Base-by-base conservation (phyloP, 2,329 filamentous ascomycete genomes). In the Albophoma yamanashiensis region DNA sequence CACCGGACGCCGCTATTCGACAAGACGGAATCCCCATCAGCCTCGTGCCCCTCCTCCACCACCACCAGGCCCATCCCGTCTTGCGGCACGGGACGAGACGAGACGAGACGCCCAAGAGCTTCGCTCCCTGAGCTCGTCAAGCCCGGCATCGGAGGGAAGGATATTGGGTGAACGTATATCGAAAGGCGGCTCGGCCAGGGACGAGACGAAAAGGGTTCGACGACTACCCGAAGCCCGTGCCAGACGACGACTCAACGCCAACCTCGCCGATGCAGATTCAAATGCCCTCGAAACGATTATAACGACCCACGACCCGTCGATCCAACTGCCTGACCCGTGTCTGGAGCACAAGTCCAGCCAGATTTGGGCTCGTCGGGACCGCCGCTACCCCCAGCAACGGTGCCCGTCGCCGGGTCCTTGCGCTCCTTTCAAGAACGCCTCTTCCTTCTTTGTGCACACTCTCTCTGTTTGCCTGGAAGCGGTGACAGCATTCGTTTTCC, bases 271-370 rank as follows among this genome's bases (percentile, higher is more conserved):
- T 34, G 17, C 34, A 34, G n/a, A 42, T 25, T 31, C 57, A 47
- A 67, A 74, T 73, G 71, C 68, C 64, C 64, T 66, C 64, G 66
- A 64, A 65, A 68, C 67, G 64, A 69, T 67, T 66, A 66, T 70
- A 70, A 71, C 69, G 67, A 68, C 61, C 64, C 45, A 64, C 68
- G 64, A 63, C 60, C 61, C 59, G 55, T 64, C 58, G 58, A 61
- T 38, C 43, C 47, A 39, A 22, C 57, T 47, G 39, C 58, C 59
- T 53, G 58, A 53, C 47, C 57, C 56, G 47, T 27, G 17, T 39
- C 25, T 43, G 50, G 50, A 58, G 22, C 50, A 55, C 50, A 55
- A 55, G 50, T 36, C 50, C n/a, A 15, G 22, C 52, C 59, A 47
- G 56, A 34, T 36, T 25, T 47, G 59, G 47, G 59, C 56, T 47